Evolutionary conservation across 306 rosid genomes (phyloP).

Genomic region (Oemleria cerasiformis): DNA sequence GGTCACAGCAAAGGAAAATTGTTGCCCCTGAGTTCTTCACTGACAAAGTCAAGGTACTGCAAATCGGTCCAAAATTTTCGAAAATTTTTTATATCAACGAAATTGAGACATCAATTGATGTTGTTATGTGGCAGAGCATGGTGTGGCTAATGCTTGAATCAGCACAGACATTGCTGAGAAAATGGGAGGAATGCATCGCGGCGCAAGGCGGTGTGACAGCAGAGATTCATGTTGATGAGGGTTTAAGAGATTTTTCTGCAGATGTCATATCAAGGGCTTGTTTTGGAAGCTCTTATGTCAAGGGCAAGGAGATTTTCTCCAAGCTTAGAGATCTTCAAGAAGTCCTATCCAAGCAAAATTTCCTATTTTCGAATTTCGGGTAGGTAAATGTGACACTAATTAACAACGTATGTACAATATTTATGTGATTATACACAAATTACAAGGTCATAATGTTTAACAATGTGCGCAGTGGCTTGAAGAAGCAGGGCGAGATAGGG

Average conservation of each 20-base stretch:
- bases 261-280: constrained; percentile 91
- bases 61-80: neutral
- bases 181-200: constrained; percentile 60
- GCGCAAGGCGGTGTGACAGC: constrained; percentile 35
- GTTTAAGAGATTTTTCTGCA: constrained; percentile 64
- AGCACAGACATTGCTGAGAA: constrained; percentile 45
- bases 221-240: constrained; percentile 66
- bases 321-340: constrained; percentile 75
- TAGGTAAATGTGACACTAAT: constrained; percentile 15
- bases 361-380: constrained; percentile 58
- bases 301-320: constrained; percentile 68
- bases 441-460: neutral
- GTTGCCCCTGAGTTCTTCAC: constrained; percentile 87
- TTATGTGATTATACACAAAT: no score
- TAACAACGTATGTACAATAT: neutral
- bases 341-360: constrained; percentile 46
- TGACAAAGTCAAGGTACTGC: constrained; percentile 75
- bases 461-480: constrained; percentile 13
- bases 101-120: neutral
- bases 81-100: neutral
- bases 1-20: constrained; percentile 87
- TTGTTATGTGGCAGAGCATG: constrained; percentile 62
- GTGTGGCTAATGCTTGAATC: constrained; percentile 69
- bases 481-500: constrained; percentile 41
- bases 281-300: constrained; percentile 74